Conservation (phyloP, 2,329 filamentous ascomycete genomes). For the Xylaria digitata region DNA sequence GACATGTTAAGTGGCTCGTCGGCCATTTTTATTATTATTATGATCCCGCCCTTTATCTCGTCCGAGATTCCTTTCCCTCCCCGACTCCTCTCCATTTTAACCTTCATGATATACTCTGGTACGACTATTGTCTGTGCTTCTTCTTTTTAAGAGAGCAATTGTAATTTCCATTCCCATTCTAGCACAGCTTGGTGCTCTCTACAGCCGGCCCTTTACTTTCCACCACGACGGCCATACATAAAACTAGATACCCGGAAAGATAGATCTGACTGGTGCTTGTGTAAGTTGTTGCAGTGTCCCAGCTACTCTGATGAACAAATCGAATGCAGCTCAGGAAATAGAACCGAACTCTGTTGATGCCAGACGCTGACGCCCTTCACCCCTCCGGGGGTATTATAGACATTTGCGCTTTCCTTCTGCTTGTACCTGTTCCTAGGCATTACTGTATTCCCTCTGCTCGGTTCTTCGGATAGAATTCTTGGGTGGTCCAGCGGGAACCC, state of each 20-base stretch:
- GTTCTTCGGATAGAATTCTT: constrained; percentile 21
- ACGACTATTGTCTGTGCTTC: constrained; percentile 29
- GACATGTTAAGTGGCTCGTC: constrained; percentile 28
- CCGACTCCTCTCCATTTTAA: constrained; percentile 25
- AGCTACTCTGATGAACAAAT: neutral
- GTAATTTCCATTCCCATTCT: constrained; percentile 26
- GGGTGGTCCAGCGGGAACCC: constrained; percentile 19
- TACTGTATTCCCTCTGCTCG: constrained; percentile 13
- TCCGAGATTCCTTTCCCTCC: constrained; percentile 16
- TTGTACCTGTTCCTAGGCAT: constrained; percentile 30
- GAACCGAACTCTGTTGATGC: neutral
- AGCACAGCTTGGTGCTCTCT: constrained; percentile 24
- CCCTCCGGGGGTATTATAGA: constrained; percentile 26
- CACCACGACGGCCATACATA: constrained; percentile 12
- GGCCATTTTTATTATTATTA: constrained; percentile 36
- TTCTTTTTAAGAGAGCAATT: constrained; percentile 32
- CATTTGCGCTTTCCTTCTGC: constrained; percentile 32
- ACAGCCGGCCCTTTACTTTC: constrained; percentile 13
- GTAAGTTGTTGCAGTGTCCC: constrained; percentile 31
- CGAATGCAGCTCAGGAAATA: neutral
- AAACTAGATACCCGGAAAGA: constrained; percentile 36
- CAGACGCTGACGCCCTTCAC: constrained; percentile 22
- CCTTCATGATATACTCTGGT: constrained; percentile 18
- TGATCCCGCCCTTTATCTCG: constrained; percentile 28
- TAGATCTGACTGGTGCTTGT: constrained; percentile 37